Evolutionary conservation across 2,329 filamentous ascomycete genomes (phyloP), one percentile per base, ranked within the genome.

Genomic region (Monilinia laxa): DNA sequence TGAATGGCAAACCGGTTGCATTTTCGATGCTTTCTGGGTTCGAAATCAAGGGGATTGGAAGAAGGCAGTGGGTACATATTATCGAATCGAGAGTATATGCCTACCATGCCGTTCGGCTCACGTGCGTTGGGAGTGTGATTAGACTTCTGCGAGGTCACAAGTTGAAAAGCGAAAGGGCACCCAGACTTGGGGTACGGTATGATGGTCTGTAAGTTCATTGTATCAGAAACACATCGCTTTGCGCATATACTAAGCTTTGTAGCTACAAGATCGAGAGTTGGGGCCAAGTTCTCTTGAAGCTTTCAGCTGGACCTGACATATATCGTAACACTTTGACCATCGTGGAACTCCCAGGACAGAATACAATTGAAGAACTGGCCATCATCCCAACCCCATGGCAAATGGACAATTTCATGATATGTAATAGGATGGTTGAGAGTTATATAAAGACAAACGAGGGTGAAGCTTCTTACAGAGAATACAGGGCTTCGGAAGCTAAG

Each of bases 321-420:
- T 79, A 83, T 72, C 77, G 78, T 10, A 76, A 84, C 38, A 78
- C 79, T 35, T 71, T 87, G 25, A 80, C 76, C 0, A 76, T 87
- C 2, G 79, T 84, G 69, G 79, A 81, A 28, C 76, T 79, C 10
- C 59, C 74, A 0, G 77, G 76, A 14, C 82, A 85, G 70, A 76
- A 66, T 1, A 70, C 80, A 2, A 76, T 85, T 68, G 74, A 80
- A 10, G 76, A 81, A 40, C 35, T 66, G n/a, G 52, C 74, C n/a
- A 66, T 70, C n/a, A 77, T 84, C 16, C 85, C 85, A 0, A 78
- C 74, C 14, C 84, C 84, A 2, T 84, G 83, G 2, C 82, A 87
- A 72, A 70, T 84, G 7, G 85, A 87, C 68, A 84, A 87, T 67
- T 87, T 83, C 84, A 67, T 76, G 2, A 71, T 84, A 11, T 86